Conservation (phyloP, 2,329 filamentous ascomycete species). For the Aspergillus tubingensis region DNA sequence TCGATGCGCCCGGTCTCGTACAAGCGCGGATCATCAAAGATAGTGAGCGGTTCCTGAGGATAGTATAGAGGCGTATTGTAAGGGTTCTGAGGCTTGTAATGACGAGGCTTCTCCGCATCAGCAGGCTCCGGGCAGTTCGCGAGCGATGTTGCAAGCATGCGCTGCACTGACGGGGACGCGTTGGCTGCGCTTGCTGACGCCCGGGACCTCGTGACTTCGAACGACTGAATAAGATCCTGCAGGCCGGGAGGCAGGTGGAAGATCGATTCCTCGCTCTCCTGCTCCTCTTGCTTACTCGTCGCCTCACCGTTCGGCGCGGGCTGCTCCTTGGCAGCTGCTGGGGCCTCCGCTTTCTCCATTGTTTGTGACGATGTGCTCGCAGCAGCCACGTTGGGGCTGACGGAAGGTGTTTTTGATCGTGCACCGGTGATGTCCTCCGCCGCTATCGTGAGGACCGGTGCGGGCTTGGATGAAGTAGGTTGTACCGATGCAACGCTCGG, state of each 20-base stretch:
- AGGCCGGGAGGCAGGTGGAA: constrained; percentile 89
- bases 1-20: constrained; percentile 79
- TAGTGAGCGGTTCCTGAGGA: constrained; percentile 85
- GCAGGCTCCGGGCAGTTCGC: constrained; percentile 70
- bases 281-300: constrained; percentile 46
- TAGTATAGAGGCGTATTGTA: constrained; percentile 81
- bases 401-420: constrained; percentile 56
- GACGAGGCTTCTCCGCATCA: constrained; percentile 79
- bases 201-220: constrained; percentile 77
- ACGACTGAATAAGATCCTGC: constrained; percentile 87
- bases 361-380: constrained; percentile 46
- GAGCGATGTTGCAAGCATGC: constrained; percentile 75
- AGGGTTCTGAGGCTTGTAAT: constrained; percentile 80
- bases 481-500: constrained; percentile 54
- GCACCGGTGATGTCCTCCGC: constrained; percentile 42
- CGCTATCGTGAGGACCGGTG: constrained; percentile 40
- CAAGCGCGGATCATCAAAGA: constrained; percentile 86
- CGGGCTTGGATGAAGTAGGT: constrained; percentile 46
- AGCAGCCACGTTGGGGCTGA: constrained; percentile 48
- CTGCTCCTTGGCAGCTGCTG: constrained; percentile 42
- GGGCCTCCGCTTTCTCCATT: constrained; percentile 48
- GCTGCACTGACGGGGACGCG: constrained; percentile 66
- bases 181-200: constrained; percentile 51
- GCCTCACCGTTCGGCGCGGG: constrained; percentile 51
- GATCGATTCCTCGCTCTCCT: constrained; percentile 70